Evolutionary conservation across 192 early-diverging fungal genomes (phyloP).

Genomic region (Linnemannia exigua): DNA sequence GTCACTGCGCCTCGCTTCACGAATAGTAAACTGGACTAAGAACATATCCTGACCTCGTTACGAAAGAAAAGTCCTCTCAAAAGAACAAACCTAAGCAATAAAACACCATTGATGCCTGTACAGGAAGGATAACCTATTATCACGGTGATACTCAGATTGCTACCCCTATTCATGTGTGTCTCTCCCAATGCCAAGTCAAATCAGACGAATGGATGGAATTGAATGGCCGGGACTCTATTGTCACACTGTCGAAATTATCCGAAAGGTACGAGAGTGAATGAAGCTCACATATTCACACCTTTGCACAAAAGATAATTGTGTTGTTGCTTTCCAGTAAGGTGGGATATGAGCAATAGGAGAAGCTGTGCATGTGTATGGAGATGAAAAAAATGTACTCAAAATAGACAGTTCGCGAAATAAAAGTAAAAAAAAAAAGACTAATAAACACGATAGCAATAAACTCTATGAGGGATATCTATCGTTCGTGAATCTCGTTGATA

Average conservation of each 20-base stretch:
- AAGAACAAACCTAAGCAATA: neutral
- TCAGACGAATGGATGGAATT: neutral
- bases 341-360: neutral
- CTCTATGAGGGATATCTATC: neutral
- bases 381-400: neutral
- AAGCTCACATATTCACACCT: neutral
- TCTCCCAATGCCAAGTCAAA: neutral
- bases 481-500: neutral
- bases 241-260: neutral
- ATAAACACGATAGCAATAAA: neutral
- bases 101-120: neutral
- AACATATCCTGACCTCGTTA: neutral
- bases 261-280: neutral
- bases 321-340: neutral
- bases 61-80: neutral
- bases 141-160: too few species aligned
- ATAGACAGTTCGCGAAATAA: constrained; percentile 1
- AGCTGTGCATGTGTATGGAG: constrained; percentile 3
- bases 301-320: neutral
- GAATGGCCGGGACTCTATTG: neutral
- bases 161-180: too few species aligned
- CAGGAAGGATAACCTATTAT: neutral
- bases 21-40: neutral
- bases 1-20: neutral
- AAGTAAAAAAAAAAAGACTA: too few species aligned